phyloP scores from a whole-genome alignment of 2,329 filamentous ascomycete genomes.

The Beauveria australis region DNA sequence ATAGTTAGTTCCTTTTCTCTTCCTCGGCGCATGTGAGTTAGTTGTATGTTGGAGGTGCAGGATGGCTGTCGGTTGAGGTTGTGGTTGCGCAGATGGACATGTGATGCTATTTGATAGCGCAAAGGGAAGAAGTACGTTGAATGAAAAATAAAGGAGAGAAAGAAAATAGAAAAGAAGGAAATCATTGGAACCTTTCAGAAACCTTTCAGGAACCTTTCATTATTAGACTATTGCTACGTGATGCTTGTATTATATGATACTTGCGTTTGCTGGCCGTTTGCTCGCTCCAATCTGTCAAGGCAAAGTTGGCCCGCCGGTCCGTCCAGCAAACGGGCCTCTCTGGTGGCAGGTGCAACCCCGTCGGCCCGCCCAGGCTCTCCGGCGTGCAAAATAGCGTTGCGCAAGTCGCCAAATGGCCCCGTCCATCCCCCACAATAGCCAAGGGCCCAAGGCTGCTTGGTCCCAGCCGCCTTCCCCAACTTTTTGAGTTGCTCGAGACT shows the following conservation, averaged over 20 bases:
- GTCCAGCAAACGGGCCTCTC: background rate
- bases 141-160: too few relatives aligned
- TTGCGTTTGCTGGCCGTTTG: background rate
- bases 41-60: background rate
- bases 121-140: too few relatives aligned
- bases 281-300: background rate
- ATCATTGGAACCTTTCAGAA: too few relatives aligned
- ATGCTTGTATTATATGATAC: background rate
- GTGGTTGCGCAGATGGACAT: background rate
- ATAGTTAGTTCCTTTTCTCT: background rate
- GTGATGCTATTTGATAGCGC: too few relatives aligned
- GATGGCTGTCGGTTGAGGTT: background rate
- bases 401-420: background rate
- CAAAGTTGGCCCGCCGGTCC: constrained; percentile 7
- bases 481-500: background rate
- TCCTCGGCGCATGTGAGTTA: background rate
- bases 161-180: too few relatives aligned
- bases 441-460: background rate
- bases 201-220: too few relatives aligned
- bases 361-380: constrained; percentile 6
- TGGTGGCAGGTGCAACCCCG: background rate
- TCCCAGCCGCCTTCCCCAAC: background rate
- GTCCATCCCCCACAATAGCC: background rate
- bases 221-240: too few relatives aligned
- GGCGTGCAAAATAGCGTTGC: background rate